Evolutionary conservation across 805 yeast genomes (phyloP).

Genomic region (Danielia reshetovae): DNA sequence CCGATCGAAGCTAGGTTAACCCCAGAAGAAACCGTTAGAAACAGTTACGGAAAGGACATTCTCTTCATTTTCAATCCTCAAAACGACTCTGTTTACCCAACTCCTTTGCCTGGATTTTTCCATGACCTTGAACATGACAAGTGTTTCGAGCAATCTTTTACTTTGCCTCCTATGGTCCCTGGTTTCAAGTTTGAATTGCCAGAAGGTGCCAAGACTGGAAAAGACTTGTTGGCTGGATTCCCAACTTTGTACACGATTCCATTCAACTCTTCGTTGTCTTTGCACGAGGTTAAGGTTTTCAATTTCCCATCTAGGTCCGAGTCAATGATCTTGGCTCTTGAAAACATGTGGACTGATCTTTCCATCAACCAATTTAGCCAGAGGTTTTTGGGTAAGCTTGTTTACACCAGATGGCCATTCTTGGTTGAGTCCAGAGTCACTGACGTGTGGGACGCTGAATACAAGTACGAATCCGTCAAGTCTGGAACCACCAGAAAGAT

Average conservation of each 20-base stretch:
- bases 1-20: constrained; percentile 60
- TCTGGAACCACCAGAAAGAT: constrained; percentile 20
- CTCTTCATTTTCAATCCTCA: constrained; percentile 75
- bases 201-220: constrained; percentile 65
- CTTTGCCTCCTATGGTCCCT: constrained; percentile 46
- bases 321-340: constrained; percentile 66
- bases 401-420: constrained; percentile 88
- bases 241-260: constrained; percentile 77
- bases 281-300: constrained; percentile 70
- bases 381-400: constrained; percentile 55
- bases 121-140: constrained; percentile 75
- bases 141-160: constrained; percentile 61
- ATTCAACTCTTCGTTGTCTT: constrained; percentile 48
- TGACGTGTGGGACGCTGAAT: constrained; percentile 52
- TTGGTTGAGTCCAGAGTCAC: constrained; percentile 74
- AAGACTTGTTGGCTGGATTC: constrained; percentile 80
- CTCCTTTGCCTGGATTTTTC: constrained; percentile 76
- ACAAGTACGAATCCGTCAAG: constrained; percentile 43
- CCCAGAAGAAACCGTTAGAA: constrained; percentile 70
- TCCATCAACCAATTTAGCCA: constrained; percentile 63
- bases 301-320: constrained; percentile 82
- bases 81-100: constrained; percentile 56
- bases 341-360: constrained; percentile 51
- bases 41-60: constrained; percentile 68
- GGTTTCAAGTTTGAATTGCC: constrained; percentile 53